Base-by-base conservation (phyloP, 495 filamentous ascomycete genomes). In the Cladorrhinum samala region DNA sequence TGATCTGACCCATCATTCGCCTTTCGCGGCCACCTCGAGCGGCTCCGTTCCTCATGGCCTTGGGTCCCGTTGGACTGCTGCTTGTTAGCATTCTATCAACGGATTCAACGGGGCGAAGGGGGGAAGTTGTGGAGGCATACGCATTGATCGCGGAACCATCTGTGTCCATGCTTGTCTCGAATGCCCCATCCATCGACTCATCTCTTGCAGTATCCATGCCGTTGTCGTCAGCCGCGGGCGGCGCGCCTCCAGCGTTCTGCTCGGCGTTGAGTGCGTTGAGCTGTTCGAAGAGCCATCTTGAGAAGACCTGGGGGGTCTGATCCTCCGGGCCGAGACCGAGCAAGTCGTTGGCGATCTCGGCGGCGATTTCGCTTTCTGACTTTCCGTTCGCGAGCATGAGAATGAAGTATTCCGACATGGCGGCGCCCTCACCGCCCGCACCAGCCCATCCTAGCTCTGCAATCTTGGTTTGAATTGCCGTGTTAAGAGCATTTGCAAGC, bases 341-440 rank as follows among this genome's bases (percentile, higher is more conserved):
- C 38, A 97, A 80, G 60, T 98, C 94, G 53, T 86, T 88, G 8
- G 90, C 85, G 11, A 97, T 83, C 65, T 98, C 93, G 23, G 82
- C 80, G 3, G 91, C 88, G 56, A 97, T 90, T 61, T 95, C 85
- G 41, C 89, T 82, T 64, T 93, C 84, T 6, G 85, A 88, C 71
- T 95, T 96, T 52, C 91, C 88, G 67, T 96, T 96, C 52, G 86
- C 88, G 24, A 98, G 79, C 92, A 96, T 97, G 49, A 96, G 78
- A 42, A 96, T 86, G 56, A 98, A 92, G 67, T 96, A 98, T 70
- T 98, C 93, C 39, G 89, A 85, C 52, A 98, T 77, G 11, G 90
- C 87, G 14, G 86, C 83, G 62, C 89, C 92, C 63, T 91, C 88
- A 56, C 80, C 77, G 52, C 83, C 85, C 39, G 85, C 87, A 41